A percentile compares a stretch with the other conserved stretches of the same genome.
These are phyloP conservation scores for Aspergillus saccharolyticus DNA, from an alignment of 495 filamentous ascomycete genomes.

Conservation along the genomic window DNA sequence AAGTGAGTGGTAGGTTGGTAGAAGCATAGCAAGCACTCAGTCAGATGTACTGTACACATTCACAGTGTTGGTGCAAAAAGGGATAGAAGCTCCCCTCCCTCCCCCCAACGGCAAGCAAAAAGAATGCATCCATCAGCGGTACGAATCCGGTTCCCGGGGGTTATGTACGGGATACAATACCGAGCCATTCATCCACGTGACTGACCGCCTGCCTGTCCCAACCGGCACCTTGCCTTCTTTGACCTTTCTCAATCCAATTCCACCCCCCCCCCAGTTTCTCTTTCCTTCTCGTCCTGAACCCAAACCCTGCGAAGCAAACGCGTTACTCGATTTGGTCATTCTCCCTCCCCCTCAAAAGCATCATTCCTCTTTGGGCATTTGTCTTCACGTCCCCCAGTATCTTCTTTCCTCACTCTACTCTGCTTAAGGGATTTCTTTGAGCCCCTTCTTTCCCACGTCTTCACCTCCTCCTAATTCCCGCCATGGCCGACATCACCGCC, in stretches of 20 bases:
- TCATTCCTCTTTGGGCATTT: constrained; percentile 47
- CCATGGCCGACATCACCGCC: constrained; percentile 44
- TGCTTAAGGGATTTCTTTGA: constrained; percentile 11
- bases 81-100: too few relatives aligned
- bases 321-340: constrained; percentile 52
- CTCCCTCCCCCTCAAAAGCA: constrained; percentile 36
- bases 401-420: constrained; percentile 19
- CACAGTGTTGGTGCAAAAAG: too few relatives aligned
- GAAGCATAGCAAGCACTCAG: too few relatives aligned
- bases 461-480: constrained; percentile 12
- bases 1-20: too few relatives aligned
- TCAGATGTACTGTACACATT: too few relatives aligned
- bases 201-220: constrained; percentile 39
- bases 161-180: too few relatives aligned
- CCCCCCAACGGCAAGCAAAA: too few relatives aligned
- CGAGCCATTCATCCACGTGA: constrained; percentile 23
- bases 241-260: constrained; percentile 20
- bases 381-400: constrained; percentile 19
- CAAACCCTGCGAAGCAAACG: constrained; percentile 45
- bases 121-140: background rate
- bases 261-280: constrained; percentile 20
- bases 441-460: constrained; percentile 7
- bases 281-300: constrained; percentile 33
- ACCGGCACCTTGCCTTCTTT: constrained; percentile 41
- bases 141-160: background rate